These are phyloP conservation scores for Solanum chaucha DNA, from an alignment of 257 asterid species.

Conservation along the genomic window DNA sequence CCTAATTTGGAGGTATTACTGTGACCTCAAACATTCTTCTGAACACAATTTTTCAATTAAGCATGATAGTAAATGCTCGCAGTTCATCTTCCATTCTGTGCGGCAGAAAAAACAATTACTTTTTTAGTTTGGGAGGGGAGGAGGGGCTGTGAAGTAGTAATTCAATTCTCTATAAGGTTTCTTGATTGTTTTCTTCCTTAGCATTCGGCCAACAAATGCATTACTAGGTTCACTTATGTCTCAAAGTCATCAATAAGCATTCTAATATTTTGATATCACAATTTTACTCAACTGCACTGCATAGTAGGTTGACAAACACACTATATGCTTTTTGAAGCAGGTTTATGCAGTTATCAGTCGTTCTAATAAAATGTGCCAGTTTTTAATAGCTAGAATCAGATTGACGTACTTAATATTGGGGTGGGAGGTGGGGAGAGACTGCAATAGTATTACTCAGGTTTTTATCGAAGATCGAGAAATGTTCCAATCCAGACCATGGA, in stretches of 20 bases:
- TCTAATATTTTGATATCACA: background rate
- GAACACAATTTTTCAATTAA: background rate
- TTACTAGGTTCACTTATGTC: background rate
- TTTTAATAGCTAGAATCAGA: background rate
- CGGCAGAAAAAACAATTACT: background rate
- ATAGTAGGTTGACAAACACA: background rate
- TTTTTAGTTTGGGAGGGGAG: background rate
- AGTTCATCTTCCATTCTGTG: background rate
- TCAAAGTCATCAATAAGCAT: background rate
- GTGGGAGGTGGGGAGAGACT: background rate
- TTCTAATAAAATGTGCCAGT: background rate
- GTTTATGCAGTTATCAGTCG: background rate
- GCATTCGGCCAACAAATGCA: background rate
- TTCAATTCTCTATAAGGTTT: background rate
- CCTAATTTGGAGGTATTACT: constrained; percentile 74
- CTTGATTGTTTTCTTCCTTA: background rate
- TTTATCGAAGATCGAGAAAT: background rate
- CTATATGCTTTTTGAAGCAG: background rate
- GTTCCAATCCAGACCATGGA: background rate
- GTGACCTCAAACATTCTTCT: background rate
- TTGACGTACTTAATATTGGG: background rate
- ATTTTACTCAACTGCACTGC: background rate
- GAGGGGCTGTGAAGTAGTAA: background rate
- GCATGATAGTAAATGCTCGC: background rate
- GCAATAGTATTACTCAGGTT: background rate